Conservation (phyloP, 352 stramenopile genomes). For the Phytopythium montanum region DNA sequence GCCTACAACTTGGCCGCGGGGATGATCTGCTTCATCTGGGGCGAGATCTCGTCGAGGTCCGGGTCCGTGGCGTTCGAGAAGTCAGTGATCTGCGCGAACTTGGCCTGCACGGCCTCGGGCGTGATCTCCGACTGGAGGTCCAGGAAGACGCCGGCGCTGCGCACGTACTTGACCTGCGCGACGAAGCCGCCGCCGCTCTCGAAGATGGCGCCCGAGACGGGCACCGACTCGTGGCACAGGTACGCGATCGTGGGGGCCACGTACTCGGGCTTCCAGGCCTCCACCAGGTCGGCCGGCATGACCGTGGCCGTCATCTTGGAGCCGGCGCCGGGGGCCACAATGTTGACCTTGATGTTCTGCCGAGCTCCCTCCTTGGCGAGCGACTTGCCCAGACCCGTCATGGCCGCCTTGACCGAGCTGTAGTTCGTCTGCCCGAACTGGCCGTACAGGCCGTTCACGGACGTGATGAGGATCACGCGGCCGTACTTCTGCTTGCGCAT, state of each 20-base stretch:
- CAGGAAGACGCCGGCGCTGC: constrained; percentile 63
- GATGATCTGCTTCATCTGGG: constrained; percentile 81
- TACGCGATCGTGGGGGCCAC: constrained; percentile 84
- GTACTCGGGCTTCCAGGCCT: constrained; percentile 87
- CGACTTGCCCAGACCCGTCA: constrained; percentile 92
- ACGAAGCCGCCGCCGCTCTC: constrained; percentile 84
- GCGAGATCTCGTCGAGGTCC: constrained; percentile 69
- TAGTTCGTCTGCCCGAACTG: constrained; percentile 93
- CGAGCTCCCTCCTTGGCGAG: constrained; percentile 82
- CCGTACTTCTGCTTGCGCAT: constrained; percentile 91
- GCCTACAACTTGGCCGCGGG: constrained; percentile 59
- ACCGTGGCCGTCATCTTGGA: constrained; percentile 87
- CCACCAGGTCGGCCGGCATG: constrained; percentile 79
- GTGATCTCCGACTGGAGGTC: constrained; percentile 70
- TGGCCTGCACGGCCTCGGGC: constrained; percentile 69
- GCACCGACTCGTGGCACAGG: constrained; percentile 81
- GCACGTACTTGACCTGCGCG: constrained; percentile 81
- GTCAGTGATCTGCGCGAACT: constrained; percentile 75
- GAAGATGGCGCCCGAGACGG: constrained; percentile 73
- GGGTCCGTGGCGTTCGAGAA: constrained; percentile 73
- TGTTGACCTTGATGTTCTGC: constrained; percentile 88
- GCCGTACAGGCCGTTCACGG: constrained; percentile 85
- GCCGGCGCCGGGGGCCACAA: constrained; percentile 79
- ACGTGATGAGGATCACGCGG: constrained; percentile 85
- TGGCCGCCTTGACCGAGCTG: constrained; percentile 86